These are phyloP conservation scores for Rhizopogon vulgaris DNA, from an alignment of 768 basidiomycete genomes.

Conservation along the genomic window DNA sequence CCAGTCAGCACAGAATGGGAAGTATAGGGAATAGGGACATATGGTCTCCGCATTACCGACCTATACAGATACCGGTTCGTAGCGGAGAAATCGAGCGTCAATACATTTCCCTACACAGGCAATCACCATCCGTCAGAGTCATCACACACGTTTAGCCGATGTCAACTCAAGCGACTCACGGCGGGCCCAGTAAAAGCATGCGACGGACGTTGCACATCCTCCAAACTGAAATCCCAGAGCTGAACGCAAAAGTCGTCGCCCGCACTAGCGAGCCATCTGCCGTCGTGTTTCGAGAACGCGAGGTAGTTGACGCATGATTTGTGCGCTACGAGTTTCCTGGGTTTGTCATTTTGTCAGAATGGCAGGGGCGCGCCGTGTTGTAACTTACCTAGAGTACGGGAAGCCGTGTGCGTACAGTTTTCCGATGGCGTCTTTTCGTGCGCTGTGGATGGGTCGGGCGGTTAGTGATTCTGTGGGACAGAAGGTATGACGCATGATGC, in stretches of 20 bases:
- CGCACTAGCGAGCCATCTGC: slow-evolving; percentile 60
- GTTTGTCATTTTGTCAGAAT: neutral
- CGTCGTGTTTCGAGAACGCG: slow-evolving; percentile 52
- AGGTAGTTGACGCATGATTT: slow-evolving; percentile 62
- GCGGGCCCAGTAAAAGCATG: slow-evolving; percentile 41
- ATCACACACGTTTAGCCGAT: too few relatives aligned
- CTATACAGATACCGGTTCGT: slow-evolving; percentile 57
- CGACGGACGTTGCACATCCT: slow-evolving; percentile 40
- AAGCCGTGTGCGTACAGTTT: slow-evolving; percentile 22
- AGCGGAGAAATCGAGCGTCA: slow-evolving; percentile 66
- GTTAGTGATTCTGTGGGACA: slow-evolving; percentile 1
- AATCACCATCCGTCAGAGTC: too few relatives aligned
- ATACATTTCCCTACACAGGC: slow-evolving; percentile 53
- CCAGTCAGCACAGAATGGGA: neutral
- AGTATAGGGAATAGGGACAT: slow-evolving; percentile 1
- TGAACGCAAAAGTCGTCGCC: slow-evolving; percentile 57
- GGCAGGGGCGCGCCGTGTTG: neutral
- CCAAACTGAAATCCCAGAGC: slow-evolving; percentile 66
- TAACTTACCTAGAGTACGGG: slow-evolving; percentile 27
- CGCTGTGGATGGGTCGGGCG: slow-evolving; percentile 10
- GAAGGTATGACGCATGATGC: neutral
- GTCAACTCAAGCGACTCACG: slow-evolving; percentile 11
- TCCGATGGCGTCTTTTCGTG: slow-evolving; percentile 12
- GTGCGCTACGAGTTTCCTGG: slow-evolving; percentile 37
- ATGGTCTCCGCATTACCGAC: slow-evolving; percentile 34